These are phyloP conservation scores for Monosporascus sp. DNA, from an alignment of 2,329 filamentous ascomycete species.

Conservation along the genomic window DNA sequence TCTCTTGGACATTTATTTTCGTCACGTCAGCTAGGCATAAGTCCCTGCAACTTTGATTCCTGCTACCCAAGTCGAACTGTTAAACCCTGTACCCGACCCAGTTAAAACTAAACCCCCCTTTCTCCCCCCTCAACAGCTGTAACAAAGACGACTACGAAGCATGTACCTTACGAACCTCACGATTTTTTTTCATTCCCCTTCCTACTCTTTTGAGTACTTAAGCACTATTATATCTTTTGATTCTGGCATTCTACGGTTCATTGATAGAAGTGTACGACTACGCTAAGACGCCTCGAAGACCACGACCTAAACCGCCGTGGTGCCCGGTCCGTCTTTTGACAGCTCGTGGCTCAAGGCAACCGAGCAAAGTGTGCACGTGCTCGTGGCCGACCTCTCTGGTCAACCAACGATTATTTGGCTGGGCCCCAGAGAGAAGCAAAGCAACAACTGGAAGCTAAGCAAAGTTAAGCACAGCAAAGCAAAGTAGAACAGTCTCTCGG, in stretches of 20 bases:
- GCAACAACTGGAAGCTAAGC: too few species aligned
- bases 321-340: neutral
- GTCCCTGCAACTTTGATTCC: neutral
- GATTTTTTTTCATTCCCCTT: neutral
- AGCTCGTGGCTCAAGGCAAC: neutral
- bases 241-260: neutral
- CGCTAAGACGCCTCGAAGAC: neutral
- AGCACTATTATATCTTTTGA: neutral
- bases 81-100: neutral
- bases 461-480: neutral
- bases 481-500: neutral
- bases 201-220: neutral
- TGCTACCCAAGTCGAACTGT: neutral
- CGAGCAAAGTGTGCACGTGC: neutral
- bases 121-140: too few species aligned
- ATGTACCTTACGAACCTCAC: neutral
- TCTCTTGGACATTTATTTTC: neutral
- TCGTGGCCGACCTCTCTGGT: too few species aligned
- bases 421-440: too few species aligned
- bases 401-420: too few species aligned
- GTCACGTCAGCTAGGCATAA: neutral
- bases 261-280: neutral
- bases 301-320: neutral
- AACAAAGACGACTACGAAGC: neutral
- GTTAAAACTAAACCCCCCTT: neutral